These are phyloP conservation scores for Achaetomium macrosporum DNA, from an alignment of 2,329 filamentous ascomycete species.

Conservation along the genomic window DNA sequence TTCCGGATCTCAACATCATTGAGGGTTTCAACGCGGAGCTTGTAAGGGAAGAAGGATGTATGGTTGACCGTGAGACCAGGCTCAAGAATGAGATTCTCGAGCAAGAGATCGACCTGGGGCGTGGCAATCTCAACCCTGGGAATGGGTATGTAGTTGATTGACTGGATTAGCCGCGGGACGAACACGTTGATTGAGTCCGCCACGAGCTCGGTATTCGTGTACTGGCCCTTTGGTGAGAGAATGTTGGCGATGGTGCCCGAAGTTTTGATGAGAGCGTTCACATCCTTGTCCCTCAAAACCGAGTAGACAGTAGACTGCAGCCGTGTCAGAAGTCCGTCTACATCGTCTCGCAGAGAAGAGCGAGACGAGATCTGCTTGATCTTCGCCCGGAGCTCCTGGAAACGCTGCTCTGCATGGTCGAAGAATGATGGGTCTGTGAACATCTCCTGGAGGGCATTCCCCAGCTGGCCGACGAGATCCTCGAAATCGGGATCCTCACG, in stretches of 20 bases:
- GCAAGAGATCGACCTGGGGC: slow-evolving; percentile 74
- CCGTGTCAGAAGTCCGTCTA: slow-evolving; percentile 67
- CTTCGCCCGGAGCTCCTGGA: slow-evolving; percentile 46
- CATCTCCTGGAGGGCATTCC: slow-evolving; percentile 70
- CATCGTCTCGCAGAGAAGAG: slow-evolving; percentile 63
- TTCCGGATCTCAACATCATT: slow-evolving; percentile 86
- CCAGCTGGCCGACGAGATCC: slow-evolving; percentile 65
- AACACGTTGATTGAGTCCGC: slow-evolving; percentile 75
- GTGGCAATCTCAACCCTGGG: slow-evolving; percentile 82
- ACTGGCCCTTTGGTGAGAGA: slow-evolving; percentile 58
- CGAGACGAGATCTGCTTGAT: slow-evolving; percentile 60
- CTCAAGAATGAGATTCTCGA: slow-evolving; percentile 88
- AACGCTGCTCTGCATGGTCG: slow-evolving; percentile 58
- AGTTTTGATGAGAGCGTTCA: slow-evolving; percentile 63
- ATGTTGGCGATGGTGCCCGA: slow-evolving; percentile 62
- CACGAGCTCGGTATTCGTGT: slow-evolving; percentile 65
- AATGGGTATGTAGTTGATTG: slow-evolving; percentile 82
- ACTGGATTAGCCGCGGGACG: slow-evolving; percentile 68
- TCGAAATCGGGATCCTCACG: slow-evolving; percentile 79
- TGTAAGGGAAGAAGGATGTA: slow-evolving; percentile 84
- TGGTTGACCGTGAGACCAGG: slow-evolving; percentile 78
- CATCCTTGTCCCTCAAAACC: slow-evolving; percentile 64
- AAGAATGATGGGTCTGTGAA: slow-evolving; percentile 83
- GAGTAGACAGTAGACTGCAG: slow-evolving; percentile 61
- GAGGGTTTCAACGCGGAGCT: slow-evolving; percentile 71